Base-by-base conservation (phyloP, 148 eudicot species). In the Rhododendron ferrugineum region DNA sequence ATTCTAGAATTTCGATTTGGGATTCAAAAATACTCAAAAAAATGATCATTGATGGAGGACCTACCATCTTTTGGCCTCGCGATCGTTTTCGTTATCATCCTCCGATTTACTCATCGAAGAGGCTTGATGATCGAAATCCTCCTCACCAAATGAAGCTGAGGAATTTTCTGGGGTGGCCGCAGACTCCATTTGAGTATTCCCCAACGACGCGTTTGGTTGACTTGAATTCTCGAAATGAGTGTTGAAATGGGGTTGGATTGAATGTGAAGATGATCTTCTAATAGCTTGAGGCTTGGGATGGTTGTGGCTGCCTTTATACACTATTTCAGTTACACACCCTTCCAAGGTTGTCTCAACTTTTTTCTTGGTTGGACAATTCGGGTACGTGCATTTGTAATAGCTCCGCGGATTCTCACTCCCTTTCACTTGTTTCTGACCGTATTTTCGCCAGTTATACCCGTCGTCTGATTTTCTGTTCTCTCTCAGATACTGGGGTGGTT, bases 331-430 rank as follows among this genome's bases (percentile, higher is more conserved):
- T 4, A 95, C 87, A 40, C 88, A 84, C 10, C 98, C 98, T 75
- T 94, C 94, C 5, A 91, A 85, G 1, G 90, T 87, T 49, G 84
- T 88, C 85, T 95, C 98, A 5, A 95, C 96, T 68, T 95, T 93
- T 88, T 94, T 95, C 91, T 92, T 95, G 1, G 98, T 93, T 15
- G 96, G 98, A 46, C 98, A 95, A 73, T 80, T 91, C 0, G 93
- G 92, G 81, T 84, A 88, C 4, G 96, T 93, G 64, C 98, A 95
- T 82, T 95, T 95, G 92, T 93, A 95, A 85, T 95, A 95, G 86
- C 98, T 95, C 16, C 96, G 89, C 0, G 98, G 96, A 85, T 95
- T 95, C 79, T 93, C 91, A 79, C 98, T 93, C 5, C 98, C 95
- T 83, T 94, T 95, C 14, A 95, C 96, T 84, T 93, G 94, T 77